Base-by-base conservation (phyloP, 2,329 filamentous ascomycete genomes). In the Aureobasidium namibiae region DNA sequence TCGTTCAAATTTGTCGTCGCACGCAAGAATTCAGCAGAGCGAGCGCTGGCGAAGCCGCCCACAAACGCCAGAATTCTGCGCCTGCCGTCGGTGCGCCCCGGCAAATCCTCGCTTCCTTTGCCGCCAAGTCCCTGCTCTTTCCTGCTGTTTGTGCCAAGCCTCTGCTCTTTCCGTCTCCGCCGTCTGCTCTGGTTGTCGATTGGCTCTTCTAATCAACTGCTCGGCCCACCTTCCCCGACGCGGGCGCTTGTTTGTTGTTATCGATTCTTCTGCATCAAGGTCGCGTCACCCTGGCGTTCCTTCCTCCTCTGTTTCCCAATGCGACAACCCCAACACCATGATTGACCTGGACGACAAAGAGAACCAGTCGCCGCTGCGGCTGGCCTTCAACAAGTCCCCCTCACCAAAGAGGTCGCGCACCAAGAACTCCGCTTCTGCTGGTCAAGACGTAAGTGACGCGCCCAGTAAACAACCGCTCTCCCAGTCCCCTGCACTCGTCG, bases 401-500 rank as follows among this genome's bases (percentile, higher is more conserved):
- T 81, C 66, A 10, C 74, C 75, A 39, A 80, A 80, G 75, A 92
- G 91, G 75, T 89, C 87, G 61, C 86, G 94, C 65, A 96, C 92
- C 75, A 97, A 96, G 78, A 97, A 92, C 75, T 86, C 99, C 65
- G 94, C 94, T 2, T 92, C 94, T 16, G 94, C 92, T 53, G 91
- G 92, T 26, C 75, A 96, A 46, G 91, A 95, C 77, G 86, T 87
- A 36, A 79, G 95, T 59, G 91, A 88, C 72, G 82, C 87, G 68
- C 50, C n/a, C 50, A 42, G 61, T 24, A 68, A 67, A 61, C 63
- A 67, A 38, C 45, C 59, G 36, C 57, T 60, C 24, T 50, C 45
- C 5, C 33, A 56, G 14, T n/a, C n/a, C 34, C 14, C 18, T 5
- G 18, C 26, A 29, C 33, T 41, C 34, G 24, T 41, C 23, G 16